Evolutionary conservation across 148 eudicot species (phyloP), one percentile per base, ranked within the genome.

Genomic region (Linanthus parryae): DNA sequence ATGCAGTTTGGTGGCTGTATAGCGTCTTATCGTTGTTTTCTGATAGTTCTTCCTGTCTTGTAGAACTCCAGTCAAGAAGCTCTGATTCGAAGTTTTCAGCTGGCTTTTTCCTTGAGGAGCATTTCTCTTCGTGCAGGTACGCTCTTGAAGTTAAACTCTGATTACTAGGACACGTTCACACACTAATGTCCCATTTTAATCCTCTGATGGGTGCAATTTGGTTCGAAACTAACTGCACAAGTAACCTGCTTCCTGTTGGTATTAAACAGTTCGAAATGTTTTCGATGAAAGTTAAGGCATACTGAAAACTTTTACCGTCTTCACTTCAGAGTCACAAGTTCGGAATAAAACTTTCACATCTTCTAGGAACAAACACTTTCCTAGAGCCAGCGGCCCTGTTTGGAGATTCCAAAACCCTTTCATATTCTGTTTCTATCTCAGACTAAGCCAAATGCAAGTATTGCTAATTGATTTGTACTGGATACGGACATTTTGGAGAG

Each of bases 21-120:
- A n/a, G n/a, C n/a, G n/a, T n/a, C n/a, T n/a, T n/a, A n/a, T n/a
- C n/a, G n/a, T n/a, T 12, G n/a, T 2, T 54, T 40, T 26, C 45
- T 40, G 25, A 54, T 28, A 16, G 47, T 54, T 18, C 42, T 11
- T 33, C 58, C 16, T 59, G 47, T 13, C 26, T 25, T 71, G 67
- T 58, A 75, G 85, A 69, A 66, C 28, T 79, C 81, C 43, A 59
- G 85, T 57, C 80, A 48, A 15, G 78, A 79, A 73, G 75, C 71
- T 55, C 67, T 79, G 40, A 64, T 79, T 43, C 73, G 68, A 48
- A 69, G 85, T 66, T 79, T 79, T 63, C 85, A 79, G 67, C 77
- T 79, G 20, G 72, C 85, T 17, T 75, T 79, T 66, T 75, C 85
- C 35, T 65, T 75, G 39, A 67, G 81, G 67, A 74, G 69, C 65